Conservation (phyloP, 2,329 filamentous ascomycete species). For the Colletotrichum filicis region DNA sequence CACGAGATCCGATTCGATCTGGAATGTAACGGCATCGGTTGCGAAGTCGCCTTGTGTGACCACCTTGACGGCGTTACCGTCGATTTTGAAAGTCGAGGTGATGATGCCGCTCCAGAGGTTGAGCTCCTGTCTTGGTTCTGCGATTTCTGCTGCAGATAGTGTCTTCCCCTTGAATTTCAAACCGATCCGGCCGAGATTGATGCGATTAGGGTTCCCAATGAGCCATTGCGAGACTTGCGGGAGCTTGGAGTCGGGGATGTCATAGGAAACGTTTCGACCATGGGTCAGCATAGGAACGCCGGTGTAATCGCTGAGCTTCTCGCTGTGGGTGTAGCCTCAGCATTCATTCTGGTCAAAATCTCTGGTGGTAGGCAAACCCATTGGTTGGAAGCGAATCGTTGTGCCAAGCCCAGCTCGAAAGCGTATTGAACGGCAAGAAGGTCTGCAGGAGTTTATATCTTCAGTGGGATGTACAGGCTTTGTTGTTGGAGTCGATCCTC, state of each 20-base stretch:
- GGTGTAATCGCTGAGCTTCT: slow-evolving; percentile 44
- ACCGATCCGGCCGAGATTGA: slow-evolving; percentile 56
- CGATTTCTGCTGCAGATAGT: slow-evolving; percentile 43
- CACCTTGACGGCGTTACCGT: slow-evolving; percentile 45
- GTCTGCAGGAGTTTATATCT: no score
- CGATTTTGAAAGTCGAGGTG: slow-evolving; percentile 48
- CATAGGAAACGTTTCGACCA: slow-evolving; percentile 50
- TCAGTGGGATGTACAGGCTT: no score
- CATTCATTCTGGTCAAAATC: no score
- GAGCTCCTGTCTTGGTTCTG: slow-evolving; percentile 45
- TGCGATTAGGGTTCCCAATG: slow-evolving; percentile 58
- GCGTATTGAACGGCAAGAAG: slow-evolving; percentile 55
- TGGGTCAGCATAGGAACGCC: slow-evolving; percentile 47
- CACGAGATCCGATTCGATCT: slow-evolving; percentile 49
- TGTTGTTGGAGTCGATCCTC: no score
- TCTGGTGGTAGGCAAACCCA: no score
- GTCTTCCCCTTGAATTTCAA: slow-evolving; percentile 47
- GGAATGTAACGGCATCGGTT: slow-evolving; percentile 49
- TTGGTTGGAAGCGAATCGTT: slow-evolving; percentile 55
- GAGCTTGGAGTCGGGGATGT: slow-evolving; percentile 48
- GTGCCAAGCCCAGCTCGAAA: slow-evolving; percentile 62
- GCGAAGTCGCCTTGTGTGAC: slow-evolving; percentile 50
- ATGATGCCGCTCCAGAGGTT: slow-evolving; percentile 52
- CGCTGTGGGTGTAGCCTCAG: slow-evolving; percentile 31
- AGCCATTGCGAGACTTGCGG: slow-evolving; percentile 60